Base-by-base conservation (phyloP, 495 filamentous ascomycete genomes). In the Wilcoxina mikolae region DNA sequence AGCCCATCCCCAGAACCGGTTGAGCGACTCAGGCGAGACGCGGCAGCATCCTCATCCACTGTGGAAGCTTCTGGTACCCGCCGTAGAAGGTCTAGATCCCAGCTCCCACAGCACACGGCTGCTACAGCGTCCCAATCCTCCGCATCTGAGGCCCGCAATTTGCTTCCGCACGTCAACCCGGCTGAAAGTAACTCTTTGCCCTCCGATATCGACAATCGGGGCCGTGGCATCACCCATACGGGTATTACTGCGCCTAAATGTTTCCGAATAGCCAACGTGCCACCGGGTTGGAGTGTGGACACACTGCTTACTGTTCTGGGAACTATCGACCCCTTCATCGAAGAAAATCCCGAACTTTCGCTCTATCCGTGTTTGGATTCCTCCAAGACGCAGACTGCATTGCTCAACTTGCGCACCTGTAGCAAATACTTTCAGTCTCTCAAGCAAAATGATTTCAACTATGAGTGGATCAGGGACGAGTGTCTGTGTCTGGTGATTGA, bases 401-500 rank as follows among this genome's bases (percentile, higher is more conserved):
- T 60, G 9, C 55, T 57, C 4, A 54, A 53, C 11, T 12, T 46
- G 4, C 10, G 49, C 11, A 17, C 12, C 2, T 17, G 26, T 0
- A 15, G 25, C 10, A 12, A 46, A 7, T 59, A 12, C 46, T 59
- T 56, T 26, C 3, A 5, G 7, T n/a, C n/a, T 4, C 18, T 59
- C 10, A n/a, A n/a, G n/a, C n/a, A n/a, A n/a, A n/a, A n/a, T n/a
- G n/a, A n/a, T n/a, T n/a, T n/a, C n/a, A n/a, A n/a, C n/a, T n/a
- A n/a, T n/a, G n/a, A n/a, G n/a, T n/a, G n/a, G n/a, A n/a, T n/a
- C n/a, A n/a, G n/a, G n/a, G n/a, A n/a, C n/a, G n/a, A n/a, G n/a
- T n/a, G n/a, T n/a, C n/a, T n/a, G n/a, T n/a, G n/a, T 12, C 55
- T 54, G 22, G 41, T 38, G n/a, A 41, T 58, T 25, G 41, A 54